These are phyloP conservation scores for Aspergillus hiratsukae DNA, from an alignment of 2,329 filamentous ascomycete species.

Conservation along the genomic window DNA sequence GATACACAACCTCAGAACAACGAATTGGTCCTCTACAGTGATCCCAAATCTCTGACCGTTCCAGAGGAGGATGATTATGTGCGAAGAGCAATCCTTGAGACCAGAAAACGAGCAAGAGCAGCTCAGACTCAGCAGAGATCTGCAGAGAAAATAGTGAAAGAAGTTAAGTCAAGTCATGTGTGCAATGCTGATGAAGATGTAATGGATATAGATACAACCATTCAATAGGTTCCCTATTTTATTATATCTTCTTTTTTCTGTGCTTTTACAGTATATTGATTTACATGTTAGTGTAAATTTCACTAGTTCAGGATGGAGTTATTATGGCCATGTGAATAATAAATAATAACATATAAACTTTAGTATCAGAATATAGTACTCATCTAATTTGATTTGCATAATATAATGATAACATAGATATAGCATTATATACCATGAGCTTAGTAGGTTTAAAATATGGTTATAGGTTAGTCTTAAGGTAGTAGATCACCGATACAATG, in stretches of 20 bases:
- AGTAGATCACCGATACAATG: no score
- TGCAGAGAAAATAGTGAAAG: not conserved
- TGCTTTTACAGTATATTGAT: not conserved
- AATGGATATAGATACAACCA: constrained; percentile 26
- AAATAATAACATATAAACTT: no score
- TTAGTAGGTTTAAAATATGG: no score
- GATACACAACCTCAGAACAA: constrained; percentile 53
- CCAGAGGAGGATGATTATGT: constrained; percentile 70
- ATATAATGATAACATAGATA: no score
- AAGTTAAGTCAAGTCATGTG: not conserved
- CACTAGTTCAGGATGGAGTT: no score
- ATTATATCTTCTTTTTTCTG: not conserved
- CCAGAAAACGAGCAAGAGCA: constrained; percentile 63
- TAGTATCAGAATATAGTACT: no score
- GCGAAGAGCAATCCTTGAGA: constrained; percentile 77
- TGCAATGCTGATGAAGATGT: constrained; percentile 15
- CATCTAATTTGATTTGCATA: no score
- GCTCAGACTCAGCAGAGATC: constrained; percentile 41
- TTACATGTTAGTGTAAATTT: no score
- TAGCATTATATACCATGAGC: no score
- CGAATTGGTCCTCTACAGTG: constrained; percentile 74
- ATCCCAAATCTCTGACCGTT: constrained; percentile 71
- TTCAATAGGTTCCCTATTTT: not conserved
- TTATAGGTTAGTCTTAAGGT: no score
- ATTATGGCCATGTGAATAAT: no score